Evolutionary conservation across 73 alveolate genomes (phyloP).

Genomic region (Paramecium primaurelia): DNA sequence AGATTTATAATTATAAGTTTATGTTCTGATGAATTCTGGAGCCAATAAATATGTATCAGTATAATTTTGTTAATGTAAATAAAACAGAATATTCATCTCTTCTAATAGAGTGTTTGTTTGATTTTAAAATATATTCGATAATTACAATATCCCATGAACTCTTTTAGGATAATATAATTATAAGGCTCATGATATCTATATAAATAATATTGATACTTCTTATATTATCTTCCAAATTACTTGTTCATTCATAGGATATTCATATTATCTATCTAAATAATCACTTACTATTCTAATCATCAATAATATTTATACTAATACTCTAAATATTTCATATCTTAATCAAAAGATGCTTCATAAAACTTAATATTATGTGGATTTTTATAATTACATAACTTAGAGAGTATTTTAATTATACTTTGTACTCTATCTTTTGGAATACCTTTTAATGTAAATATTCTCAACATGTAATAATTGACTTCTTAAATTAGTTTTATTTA

Average conservation of each 20-base stretch:
- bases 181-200: neutral
- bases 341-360: constrained; percentile 28
- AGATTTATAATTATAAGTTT: constrained; percentile 10
- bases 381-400: neutral
- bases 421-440: neutral
- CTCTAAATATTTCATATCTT: constrained; percentile 36
- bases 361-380: neutral
- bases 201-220: neutral
- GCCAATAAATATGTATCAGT: constrained; percentile 11
- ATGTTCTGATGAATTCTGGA: constrained; percentile 5
- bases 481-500: constrained; percentile 18
- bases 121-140: neutral
- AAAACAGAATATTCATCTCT: neutral
- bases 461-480: neutral
- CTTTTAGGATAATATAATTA: neutral
- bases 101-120: neutral
- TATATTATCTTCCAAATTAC: neutral
- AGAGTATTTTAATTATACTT: neutral
- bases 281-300: constrained; percentile 19
- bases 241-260: neutral
- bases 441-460: neutral
- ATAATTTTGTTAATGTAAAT: neutral
- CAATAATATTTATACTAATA: neutral
- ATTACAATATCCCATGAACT: neutral
- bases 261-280: neutral